Evolutionary conservation across 169 alveolate species (phyloP).

Genomic region (Babesia ovis): DNA sequence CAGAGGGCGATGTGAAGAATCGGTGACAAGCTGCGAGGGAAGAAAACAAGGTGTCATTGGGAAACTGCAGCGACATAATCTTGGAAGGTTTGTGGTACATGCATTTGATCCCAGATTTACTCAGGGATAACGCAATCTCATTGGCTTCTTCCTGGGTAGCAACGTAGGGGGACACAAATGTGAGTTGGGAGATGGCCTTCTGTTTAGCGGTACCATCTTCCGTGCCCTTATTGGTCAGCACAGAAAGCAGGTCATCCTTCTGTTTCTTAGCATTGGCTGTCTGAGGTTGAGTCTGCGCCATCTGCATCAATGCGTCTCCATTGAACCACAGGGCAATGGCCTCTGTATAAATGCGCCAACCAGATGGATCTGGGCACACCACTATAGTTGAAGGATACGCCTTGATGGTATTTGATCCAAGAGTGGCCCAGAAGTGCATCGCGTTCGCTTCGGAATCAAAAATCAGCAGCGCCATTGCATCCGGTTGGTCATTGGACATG

Average conservation of each 20-base stretch:
- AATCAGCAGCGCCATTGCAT: constrained; percentile 63
- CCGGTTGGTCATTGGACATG: constrained; percentile 48
- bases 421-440: constrained; percentile 58
- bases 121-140: constrained; percentile 32
- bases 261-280: constrained; percentile 8
- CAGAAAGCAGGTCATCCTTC: constrained; percentile 52
- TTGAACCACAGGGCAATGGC: constrained; percentile 59
- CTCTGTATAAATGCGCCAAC: constrained; percentile 69
- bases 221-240: constrained; percentile 41
- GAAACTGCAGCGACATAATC: constrained; percentile 67
- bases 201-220: constrained; percentile 12
- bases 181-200: constrained; percentile 21
- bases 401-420: constrained; percentile 43
- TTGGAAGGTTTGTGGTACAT: constrained; percentile 70
- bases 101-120: constrained; percentile 56
- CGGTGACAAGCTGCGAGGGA: constrained; percentile 48
- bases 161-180: constrained; percentile 50
- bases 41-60: constrained; percentile 49
- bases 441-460: constrained; percentile 55
- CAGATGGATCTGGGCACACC: constrained; percentile 69
- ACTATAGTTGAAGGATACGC: constrained; percentile 62
- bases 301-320: constrained; percentile 18
- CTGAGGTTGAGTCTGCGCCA: background rate
- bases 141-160: constrained; percentile 51
- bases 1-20: constrained; percentile 51